These are phyloP conservation scores for Aspergillus pseudoviridinutans DNA, from an alignment of 2,329 filamentous ascomycete genomes.

Conservation along the genomic window DNA sequence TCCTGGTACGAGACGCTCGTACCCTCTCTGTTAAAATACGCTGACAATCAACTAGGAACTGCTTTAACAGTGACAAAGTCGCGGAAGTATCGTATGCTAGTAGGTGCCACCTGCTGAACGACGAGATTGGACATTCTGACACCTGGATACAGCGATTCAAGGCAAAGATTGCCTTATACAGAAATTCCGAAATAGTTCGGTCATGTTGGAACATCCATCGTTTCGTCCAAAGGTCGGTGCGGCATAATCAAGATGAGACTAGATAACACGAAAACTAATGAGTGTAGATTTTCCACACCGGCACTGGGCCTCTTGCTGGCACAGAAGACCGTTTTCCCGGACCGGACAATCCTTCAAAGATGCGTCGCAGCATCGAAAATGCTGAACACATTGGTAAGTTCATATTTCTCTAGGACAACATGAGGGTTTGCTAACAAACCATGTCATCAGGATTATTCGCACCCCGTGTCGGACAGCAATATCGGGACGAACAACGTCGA, in stretches of 20 bases:
- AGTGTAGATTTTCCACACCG: constrained; percentile 53
- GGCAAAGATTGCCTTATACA: constrained; percentile 85
- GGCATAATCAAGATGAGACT: background rate
- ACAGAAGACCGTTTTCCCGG: constrained; percentile 71
- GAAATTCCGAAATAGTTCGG: constrained; percentile 94
- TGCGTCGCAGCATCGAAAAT: constrained; percentile 82
- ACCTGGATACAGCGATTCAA: constrained; percentile 65
- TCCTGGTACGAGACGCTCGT: constrained; percentile 51
- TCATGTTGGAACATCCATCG: constrained; percentile 80
- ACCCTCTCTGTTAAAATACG: constrained; percentile 4
- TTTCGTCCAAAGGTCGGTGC: constrained; percentile 74
- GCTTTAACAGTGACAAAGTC: constrained; percentile 77
- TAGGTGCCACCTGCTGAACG: constrained; percentile 43
- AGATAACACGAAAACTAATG: constrained; percentile 12
- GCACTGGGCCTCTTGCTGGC: constrained; percentile 54
- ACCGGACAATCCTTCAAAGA: constrained; percentile 81
- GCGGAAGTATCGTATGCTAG: constrained; percentile 95
- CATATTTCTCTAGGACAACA: constrained; percentile 31
- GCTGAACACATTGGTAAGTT: constrained; percentile 70
- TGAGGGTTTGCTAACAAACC: constrained; percentile 1
- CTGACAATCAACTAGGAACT: constrained; percentile 54
- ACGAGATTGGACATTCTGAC: constrained; percentile 23
- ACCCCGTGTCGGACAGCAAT: constrained; percentile 69
- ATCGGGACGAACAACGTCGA: constrained; percentile 70
- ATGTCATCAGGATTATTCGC: constrained; percentile 58